phyloP scores from a whole-genome alignment of 441 rosid genomes.

The Isatis lusitanica region DNA sequence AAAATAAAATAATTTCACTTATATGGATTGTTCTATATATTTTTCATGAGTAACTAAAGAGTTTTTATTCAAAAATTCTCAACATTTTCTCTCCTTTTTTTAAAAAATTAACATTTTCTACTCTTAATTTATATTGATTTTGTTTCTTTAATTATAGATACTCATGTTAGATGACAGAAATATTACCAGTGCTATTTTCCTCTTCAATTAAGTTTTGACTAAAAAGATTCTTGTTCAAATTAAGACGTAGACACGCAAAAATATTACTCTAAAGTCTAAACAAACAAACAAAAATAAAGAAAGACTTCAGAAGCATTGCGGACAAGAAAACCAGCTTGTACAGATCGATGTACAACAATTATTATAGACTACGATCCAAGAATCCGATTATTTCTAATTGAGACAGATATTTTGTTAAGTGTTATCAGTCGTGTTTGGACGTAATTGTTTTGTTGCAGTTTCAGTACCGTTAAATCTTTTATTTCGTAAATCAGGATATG shows the following conservation, averaged over 20 bases:
- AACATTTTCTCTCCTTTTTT: no score
- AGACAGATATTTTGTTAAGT: no score
- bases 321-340: constrained; percentile 8
- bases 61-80: no score
- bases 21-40: no score
- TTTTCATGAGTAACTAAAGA: no score
- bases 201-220: constrained; percentile 6
- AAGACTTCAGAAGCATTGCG: not conserved
- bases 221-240: not conserved
- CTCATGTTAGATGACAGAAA: not conserved
- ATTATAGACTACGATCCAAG: constrained; percentile 6
- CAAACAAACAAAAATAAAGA: not conserved
- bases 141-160: not conserved
- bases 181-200: not conserved
- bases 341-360: not conserved
- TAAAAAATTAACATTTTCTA: no score
- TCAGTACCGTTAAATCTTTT: not conserved
- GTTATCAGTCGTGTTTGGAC: not conserved
- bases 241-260: not conserved
- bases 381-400: not conserved
- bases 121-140: no score
- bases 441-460: not conserved
- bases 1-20: no score
- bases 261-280: not conserved
- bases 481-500: not conserved